Evolutionary conservation across 805 yeast species (phyloP), one percentile per base, ranked within the genome.

Genomic region (Debaryomyces tyrocola): DNA sequence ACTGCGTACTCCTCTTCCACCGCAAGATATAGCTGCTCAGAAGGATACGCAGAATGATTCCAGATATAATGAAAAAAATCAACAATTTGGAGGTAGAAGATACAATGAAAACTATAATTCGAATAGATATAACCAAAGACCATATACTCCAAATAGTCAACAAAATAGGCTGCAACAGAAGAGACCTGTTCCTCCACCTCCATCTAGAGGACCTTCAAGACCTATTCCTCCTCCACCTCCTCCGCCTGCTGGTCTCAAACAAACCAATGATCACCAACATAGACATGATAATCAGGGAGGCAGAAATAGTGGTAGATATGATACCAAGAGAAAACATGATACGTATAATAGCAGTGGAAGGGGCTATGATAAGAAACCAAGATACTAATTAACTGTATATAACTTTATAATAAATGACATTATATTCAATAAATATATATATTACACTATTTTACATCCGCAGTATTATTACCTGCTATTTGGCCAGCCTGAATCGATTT

Each of bases 311-410:
- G 51, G 52, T 14, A 39, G 60, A 36, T 43, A 49, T 36, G 61
- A 57, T 35, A 52, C 54, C 34, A 65, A 66, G 43, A 51, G 70
- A 44, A 56, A 57, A 37, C 47, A 41, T 41, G 70, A 66, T 15
- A 51, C 49, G 36, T 53, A 53, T 38, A 47, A 48, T 14, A 41
- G 43, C n/a, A 46, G 38, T 43, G 56, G 56, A n/a, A 50, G 60
- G 31, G 51, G 55, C 4, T 58, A 62, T 44, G 69, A 66, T 37
- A 69, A 69, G 46, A 65, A 60, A 47, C 58, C 54, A 42, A 66
- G 62, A 45, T 59, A 63, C 48, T 65, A 47, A 44, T n/a, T 43
- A 20, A 24, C 5, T 34, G 21, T 18, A 33, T 24, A 33, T 24
- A 18, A 41, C 14, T 29, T 27, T 33, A 41, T 41, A 41, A 20